Base-by-base conservation (phyloP, 495 filamentous ascomycete species). In the Hamigera avellanea region DNA sequence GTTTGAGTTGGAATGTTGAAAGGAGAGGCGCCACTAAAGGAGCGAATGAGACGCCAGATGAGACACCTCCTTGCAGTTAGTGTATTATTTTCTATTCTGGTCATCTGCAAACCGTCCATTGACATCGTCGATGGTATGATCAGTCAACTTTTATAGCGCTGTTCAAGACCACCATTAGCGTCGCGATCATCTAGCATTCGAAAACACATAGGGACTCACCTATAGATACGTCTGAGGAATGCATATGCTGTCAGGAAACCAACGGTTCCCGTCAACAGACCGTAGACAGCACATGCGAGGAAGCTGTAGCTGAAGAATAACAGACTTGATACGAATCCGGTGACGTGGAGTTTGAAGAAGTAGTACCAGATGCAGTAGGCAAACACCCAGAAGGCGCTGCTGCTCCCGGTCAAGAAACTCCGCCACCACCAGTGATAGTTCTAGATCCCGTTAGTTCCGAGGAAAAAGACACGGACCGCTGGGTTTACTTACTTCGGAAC, bases 351-450 rank as follows among this genome's bases (percentile, higher is more conserved):
- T 56, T 81, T 83, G 50, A 76, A 77, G 45, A 76, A 71, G 61
- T 86, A 94, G 61, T 93, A 95, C 78, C 83, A 94, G 30, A 80
- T 64, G 49, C 82, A 84, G 57, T 93, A 94, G 26, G 74, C 48
- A 52, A 89, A 93, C 26, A 95, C 76, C 87, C 87, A 95, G 42
- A 86, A 57, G 2, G 81, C 75, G 43, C 76, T 82, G 46, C 80
- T 79, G 35, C 80, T 80, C 28, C 88, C 88, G 12, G 88, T 74
- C 26, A 86, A 56, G 64, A 95, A 91, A 44, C 81, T 85, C 52
- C 86, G 81, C 86, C 86, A 94, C 85, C 84, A 93, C 88, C 88
- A 95, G 54, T 91, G 72, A 57, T 93, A 86, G 53, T 94, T 89
- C 77, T 87, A 32, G 8, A 37, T 17, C n/a, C 15, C 18, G 46